Conservation (phyloP, 768 basidiomycete genomes). For the Lyophyllum decastes region DNA sequence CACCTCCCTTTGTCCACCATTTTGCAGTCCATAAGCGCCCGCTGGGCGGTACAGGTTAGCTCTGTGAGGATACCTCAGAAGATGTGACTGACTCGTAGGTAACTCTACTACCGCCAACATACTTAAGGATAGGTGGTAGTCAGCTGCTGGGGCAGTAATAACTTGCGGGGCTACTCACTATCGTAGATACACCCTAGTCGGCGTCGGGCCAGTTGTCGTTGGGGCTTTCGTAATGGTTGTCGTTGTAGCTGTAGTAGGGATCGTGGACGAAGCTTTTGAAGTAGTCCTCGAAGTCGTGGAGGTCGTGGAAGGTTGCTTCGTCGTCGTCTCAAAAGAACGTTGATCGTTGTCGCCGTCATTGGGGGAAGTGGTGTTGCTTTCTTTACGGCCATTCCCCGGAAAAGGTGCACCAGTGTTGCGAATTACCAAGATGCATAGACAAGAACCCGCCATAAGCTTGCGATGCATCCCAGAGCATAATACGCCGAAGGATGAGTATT, state of each 20-base stretch:
- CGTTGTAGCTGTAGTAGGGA: not conserved
- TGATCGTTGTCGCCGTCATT: constrained; percentile 38
- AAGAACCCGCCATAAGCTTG: constrained; percentile 44
- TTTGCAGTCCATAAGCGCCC: constrained; percentile 14
- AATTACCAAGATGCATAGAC: constrained; percentile 22
- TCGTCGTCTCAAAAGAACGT: not conserved
- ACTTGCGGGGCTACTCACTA: not conserved
- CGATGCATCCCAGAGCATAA: constrained; percentile 56
- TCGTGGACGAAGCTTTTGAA: not conserved
- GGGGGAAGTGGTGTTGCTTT: constrained; percentile 58
- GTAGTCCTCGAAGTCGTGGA: not conserved
- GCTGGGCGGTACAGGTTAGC: not conserved
- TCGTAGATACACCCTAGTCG: not conserved
- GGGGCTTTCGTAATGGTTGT: not conserved
- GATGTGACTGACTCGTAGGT: constrained; percentile 1
- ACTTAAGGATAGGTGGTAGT: not conserved
- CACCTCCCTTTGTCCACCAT: constrained; percentile 16
- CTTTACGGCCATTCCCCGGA: constrained; percentile 54
- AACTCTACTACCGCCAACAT: constrained; percentile 1
- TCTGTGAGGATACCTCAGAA: too few species aligned
- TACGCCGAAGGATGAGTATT: constrained; percentile 64
- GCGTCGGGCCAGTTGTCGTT: not conserved
- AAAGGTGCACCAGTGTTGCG: not conserved
- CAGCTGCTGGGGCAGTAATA: not conserved
- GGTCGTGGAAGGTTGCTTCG: not conserved